Base-by-base conservation (phyloP, 1,284 basidiomycete genomes). In the Somion occarium region DNA sequence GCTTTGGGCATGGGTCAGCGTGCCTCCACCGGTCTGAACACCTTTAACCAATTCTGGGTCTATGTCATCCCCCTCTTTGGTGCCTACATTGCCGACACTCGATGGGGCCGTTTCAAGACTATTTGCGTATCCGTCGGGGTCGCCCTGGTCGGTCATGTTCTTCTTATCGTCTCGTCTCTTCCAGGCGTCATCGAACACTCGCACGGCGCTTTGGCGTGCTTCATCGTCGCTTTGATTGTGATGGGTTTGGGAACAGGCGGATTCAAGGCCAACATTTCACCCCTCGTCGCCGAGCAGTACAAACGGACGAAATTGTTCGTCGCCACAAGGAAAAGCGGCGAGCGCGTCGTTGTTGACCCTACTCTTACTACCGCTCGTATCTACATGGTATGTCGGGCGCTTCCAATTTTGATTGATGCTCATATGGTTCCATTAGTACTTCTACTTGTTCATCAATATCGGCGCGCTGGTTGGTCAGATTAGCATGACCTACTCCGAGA, bases 301-400 rank as follows among this genome's bases (percentile, higher is more conserved):
- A 73, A 68, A 53, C 72, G 73, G 49, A 76, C 73, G 34, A 84
- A 76, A 56, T 68, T 76, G 13, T 85, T 82, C 62, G 68, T 88
- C 26, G 51, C 62, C 2, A 78, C 74, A 2, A 77, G 75, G 1
- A 76, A 73, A 55, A 70, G 64, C 19, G 91, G 91, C 43, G 86
- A 92, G 66, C 74, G 83, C 30, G 89, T 94, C 49, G 84, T 94
- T 55, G 80, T 93, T 30, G 91, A 94, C 64, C 93, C 92, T 0
- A 65, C 73, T 0, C 60, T 87, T 60, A 94, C 93, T 1, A 75
- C 82, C 3, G 72, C 82, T 11, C 75, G 83, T 49, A 80, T 88
- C 39, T 91, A 87, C 66, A 85, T 88, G 83, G 82, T 83, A 54
- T 39, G 67, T 43, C 23, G 23, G 18, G 22, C 4, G 24, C 19